Base-by-base conservation (phyloP, 106 monocot species). In the Agapanthus africanus region DNA sequence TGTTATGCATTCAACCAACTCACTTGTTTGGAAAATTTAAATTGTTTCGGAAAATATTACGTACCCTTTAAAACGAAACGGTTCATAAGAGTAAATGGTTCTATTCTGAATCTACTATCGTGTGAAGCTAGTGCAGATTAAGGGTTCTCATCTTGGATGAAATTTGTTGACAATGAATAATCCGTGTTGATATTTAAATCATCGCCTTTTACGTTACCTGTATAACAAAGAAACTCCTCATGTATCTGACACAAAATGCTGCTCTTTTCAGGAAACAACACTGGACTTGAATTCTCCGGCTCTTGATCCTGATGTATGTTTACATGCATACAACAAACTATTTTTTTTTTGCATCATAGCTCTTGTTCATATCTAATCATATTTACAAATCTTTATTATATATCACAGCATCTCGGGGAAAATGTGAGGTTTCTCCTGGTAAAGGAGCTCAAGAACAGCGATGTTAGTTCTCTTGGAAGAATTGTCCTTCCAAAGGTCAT, bases 401-500 rank as follows among this genome's bases (percentile, higher is more conserved):
- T n/a, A n/a, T n/a, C n/a, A 14, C 42, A 83, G 83, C 83, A 76
- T 70, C 32, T 22, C 16, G 72, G 74, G 51, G 69, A 72, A 42
- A 78, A 76, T 9, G 74, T 91, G 74, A 80, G 83, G 54, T 83
- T 91, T 60, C 81, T 94, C 15, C 81, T 94, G 9, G 77, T 81
- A 44, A 91, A 94, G 75, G 85, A 90, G 71, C 90, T 94, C 0
- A 82, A 77, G 50, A 83, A 86, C 34, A 94, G 90, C 44, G 94
- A 94, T 79, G 94, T 91, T 38, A 71, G 90, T 40, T 74, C 87
- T 15, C 83, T 94, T 0, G 90, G 90, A 59, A 80, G 94, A 71
- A 81, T 94, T 67, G 90, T 94, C 27, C 87, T 94, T 70, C 94
- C 94, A 41, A 94, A 94, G 90, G 94, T 85, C 33, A 27, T 13